Evolutionary conservation across 352 stramenopile genomes (phyloP).

Genomic region (Phytophthora aleatoria): DNA sequence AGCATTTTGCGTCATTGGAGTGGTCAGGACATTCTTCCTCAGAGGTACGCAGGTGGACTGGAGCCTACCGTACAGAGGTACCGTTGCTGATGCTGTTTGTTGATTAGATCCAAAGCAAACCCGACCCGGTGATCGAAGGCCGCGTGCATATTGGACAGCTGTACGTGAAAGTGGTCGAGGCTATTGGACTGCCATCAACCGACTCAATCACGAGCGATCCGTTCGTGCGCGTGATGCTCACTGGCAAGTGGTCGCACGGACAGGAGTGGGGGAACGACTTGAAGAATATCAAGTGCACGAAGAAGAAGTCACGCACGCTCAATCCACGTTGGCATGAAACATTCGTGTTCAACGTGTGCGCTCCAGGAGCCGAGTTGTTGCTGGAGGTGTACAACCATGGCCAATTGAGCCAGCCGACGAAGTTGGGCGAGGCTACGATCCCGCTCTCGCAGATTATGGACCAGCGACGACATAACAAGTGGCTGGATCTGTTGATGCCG

Average conservation of each 20-base stretch:
- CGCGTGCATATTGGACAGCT: constrained; percentile 85
- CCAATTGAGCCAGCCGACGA: constrained; percentile 81
- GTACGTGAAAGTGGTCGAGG: constrained; percentile 88
- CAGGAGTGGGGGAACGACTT: constrained; percentile 86
- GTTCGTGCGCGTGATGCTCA: constrained; percentile 85
- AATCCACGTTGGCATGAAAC: constrained; percentile 89
- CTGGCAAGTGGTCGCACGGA: constrained; percentile 85
- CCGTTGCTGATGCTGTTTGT: constrained; percentile 1
- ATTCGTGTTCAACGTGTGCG: constrained; percentile 89
- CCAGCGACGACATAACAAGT: constrained; percentile 87
- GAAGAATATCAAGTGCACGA: constrained; percentile 83
- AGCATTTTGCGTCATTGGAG: constrained; percentile 84
- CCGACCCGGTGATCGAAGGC: constrained; percentile 81
- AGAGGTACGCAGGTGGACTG: constrained; percentile 41
- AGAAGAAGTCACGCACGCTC: constrained; percentile 86
- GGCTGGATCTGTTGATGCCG: constrained; percentile 78
- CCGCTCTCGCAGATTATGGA: constrained; percentile 84
- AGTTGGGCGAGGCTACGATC: constrained; percentile 80
- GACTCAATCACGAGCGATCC: constrained; percentile 90
- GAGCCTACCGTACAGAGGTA: background rate
- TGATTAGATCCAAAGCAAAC: constrained; percentile 61
- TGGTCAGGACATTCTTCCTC: constrained; percentile 80
- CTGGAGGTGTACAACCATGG: constrained; percentile 89
- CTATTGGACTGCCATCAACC: constrained; percentile 82
- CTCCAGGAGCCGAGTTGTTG: constrained; percentile 77